These are phyloP conservation scores for Aspergillus flavus DNA, from an alignment of 2,329 filamentous ascomycete genomes.

Conservation along the genomic window DNA sequence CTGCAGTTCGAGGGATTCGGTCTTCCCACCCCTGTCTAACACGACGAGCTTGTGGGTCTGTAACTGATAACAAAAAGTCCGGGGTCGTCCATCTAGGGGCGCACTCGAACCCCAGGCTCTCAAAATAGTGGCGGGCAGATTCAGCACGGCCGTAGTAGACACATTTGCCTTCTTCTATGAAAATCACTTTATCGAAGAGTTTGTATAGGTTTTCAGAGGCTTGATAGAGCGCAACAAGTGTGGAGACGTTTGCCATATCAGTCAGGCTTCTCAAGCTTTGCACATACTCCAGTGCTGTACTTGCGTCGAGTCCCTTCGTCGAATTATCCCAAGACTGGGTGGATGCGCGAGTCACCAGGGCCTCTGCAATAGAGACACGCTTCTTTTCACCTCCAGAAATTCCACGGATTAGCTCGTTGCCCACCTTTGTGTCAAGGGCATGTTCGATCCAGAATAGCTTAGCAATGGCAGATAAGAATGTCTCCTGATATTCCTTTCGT, in stretches of 20 bases:
- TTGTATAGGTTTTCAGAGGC: conserved; percentile 80
- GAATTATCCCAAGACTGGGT: conserved; percentile 77
- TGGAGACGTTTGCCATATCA: conserved; percentile 80
- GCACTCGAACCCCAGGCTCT: conserved; percentile 72
- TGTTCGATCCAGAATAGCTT: conserved; percentile 96
- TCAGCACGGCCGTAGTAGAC: conserved; percentile 72
- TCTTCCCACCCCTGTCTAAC: conserved; percentile 55
- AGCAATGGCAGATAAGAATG: conserved; percentile 72
- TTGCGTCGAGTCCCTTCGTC: conserved; percentile 69
- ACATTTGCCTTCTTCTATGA: conserved; percentile 74
- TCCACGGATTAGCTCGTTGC: conserved; percentile 78
- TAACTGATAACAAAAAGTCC: conserved; percentile 80
- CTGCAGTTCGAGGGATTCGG: conserved; percentile 40
- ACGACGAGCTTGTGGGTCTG: conserved; percentile 57
- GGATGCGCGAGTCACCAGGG: conserved; percentile 74
- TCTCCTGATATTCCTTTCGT: conserved; percentile 73
- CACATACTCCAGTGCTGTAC: conserved; percentile 67
- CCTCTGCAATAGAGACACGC: conserved; percentile 80
- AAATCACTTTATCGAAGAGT: conserved; percentile 81
- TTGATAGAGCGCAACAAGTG: conserved; percentile 85
- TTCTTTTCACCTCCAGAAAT: conserved; percentile 79
- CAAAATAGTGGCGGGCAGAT: conserved; percentile 74
- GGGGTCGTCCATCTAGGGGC: conserved; percentile 78
- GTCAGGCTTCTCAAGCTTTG: conserved; percentile 77
- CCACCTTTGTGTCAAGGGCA: conserved; percentile 81